A percentile compares a stretch with the other conserved stretches of the same genome.
phyloP scores from a whole-genome alignment of 2,329 filamentous ascomycete genomes.

The Pseudogymnoascus pannorum region DNA sequence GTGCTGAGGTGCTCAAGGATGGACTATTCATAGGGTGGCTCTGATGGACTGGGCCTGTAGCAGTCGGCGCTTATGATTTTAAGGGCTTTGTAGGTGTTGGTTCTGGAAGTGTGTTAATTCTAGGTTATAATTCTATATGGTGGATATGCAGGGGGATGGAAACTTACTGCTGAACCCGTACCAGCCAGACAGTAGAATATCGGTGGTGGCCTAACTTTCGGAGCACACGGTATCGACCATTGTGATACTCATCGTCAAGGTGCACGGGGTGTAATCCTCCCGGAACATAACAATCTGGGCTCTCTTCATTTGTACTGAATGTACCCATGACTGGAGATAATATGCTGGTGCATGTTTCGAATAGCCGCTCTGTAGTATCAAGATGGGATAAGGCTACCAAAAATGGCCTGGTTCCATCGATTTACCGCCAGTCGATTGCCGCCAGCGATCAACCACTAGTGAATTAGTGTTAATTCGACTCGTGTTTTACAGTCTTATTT shows the following conservation, averaged over 20 bases:
- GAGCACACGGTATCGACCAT: not conserved
- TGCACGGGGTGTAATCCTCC: not conserved
- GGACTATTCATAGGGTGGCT: slow-evolving; percentile 18
- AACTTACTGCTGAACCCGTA: not conserved
- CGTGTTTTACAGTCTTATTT: too few relatives aligned
- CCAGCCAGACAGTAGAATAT: not conserved
- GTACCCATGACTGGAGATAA: not conserved
- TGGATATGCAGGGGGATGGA: not conserved
- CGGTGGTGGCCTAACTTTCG: not conserved
- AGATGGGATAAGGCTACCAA: too few relatives aligned
- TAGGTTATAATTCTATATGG: not conserved
- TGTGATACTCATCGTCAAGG: slow-evolving; percentile 1
- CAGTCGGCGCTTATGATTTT: slow-evolving; percentile 17
- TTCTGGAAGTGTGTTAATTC: not conserved
- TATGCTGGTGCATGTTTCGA: too few relatives aligned
- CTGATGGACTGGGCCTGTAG: slow-evolving; percentile 12
- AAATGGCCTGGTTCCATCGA: too few relatives aligned
- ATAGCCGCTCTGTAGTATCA: too few relatives aligned
- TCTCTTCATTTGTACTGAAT: not conserved
- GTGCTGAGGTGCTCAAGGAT: slow-evolving; percentile 17
- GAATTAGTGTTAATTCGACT: too few relatives aligned
- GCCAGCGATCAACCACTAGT: too few relatives aligned
- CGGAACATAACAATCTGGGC: not conserved
- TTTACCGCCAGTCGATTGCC: not conserved
- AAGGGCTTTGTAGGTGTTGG: slow-evolving; percentile 6